These are phyloP conservation scores for Aspergillus asperescens DNA, from an alignment of 495 filamentous ascomycete genomes.

Conservation along the genomic window DNA sequence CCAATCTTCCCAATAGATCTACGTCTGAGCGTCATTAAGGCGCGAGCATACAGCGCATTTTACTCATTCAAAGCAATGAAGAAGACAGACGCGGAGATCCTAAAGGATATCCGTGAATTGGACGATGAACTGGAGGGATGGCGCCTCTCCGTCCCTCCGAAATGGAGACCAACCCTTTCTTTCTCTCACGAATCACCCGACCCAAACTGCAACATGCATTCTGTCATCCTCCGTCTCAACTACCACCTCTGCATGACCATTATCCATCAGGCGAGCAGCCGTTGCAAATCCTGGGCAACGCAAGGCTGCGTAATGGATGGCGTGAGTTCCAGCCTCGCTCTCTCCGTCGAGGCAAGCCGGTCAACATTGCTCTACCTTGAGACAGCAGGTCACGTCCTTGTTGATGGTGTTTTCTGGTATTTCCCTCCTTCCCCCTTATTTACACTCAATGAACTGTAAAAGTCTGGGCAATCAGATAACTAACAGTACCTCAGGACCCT, in stretches of 20 bases:
- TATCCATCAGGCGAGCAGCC: conserved; percentile 48
- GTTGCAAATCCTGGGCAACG: conserved; percentile 39
- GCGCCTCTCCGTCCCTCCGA: conserved; percentile 40
- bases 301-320: conserved; percentile 39
- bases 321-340: conserved; percentile 43
- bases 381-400: conserved; percentile 34
- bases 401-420: conserved; percentile 46
- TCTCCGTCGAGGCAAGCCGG: conserved; percentile 50
- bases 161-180: conserved; percentile 42
- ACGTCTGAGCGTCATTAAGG: conserved; percentile 47
- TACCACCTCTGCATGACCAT: conserved; percentile 49
- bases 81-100: conserved; percentile 49
- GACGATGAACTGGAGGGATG: conserved; percentile 50
- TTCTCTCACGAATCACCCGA: conserved; percentile 33
- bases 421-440: not conserved
- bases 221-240: conserved; percentile 44
- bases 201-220: conserved; percentile 37
- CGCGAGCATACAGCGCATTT: conserved; percentile 41
- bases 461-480: too few relatives aligned
- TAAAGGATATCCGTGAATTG: conserved; percentile 48
- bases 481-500: conserved; percentile 32
- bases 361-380: conserved; percentile 45
- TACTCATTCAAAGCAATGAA: conserved; percentile 43
- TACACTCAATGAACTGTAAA: not conserved
- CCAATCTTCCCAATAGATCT: conserved; percentile 46